Percentiles rank a stretch among this genome's conserved stretches.
phyloP scores from a whole-genome alignment of 2,329 filamentous ascomycete genomes.

The Fusarium cyanostomum region DNA sequence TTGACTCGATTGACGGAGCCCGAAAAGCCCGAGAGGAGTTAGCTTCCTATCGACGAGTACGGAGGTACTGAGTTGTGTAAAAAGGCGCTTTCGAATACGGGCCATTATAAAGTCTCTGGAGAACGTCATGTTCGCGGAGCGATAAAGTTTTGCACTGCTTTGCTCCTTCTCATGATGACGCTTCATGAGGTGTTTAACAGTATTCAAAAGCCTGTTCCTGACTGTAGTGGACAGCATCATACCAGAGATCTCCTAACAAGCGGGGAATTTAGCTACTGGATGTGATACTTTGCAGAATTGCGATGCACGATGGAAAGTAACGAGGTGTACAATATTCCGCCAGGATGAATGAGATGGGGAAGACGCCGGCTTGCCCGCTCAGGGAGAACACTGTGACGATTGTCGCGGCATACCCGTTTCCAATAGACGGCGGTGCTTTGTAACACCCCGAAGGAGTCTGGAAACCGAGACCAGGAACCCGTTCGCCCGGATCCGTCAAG shows the following conservation, averaged over 20 bases:
- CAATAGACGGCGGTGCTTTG: not conserved
- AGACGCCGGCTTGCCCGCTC: not conserved
- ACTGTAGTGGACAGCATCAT: conserved; percentile 1
- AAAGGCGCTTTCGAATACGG: not conserved
- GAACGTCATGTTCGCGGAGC: no score
- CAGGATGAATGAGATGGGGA: not conserved
- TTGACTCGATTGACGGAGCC: conserved; percentile 1
- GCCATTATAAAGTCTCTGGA: no score
- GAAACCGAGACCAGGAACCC: conserved; percentile 5
- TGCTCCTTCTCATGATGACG: no score
- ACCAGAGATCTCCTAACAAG: conserved; percentile 4
- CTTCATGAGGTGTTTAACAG: no score
- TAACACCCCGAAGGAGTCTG: not conserved
- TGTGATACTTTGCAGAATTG: conserved; percentile 6
- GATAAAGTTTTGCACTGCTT: no score
- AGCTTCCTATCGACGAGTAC: no score
- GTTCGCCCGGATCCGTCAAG: conserved; percentile 27
- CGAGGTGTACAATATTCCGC: conserved; percentile 4
- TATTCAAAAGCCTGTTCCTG: not conserved
- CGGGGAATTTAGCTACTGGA: conserved; percentile 8
- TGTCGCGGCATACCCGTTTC: not conserved
- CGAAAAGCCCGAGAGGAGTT: not conserved
- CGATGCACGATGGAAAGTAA: conserved; percentile 7
- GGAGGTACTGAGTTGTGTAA: not conserved
- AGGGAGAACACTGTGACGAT: not conserved